Evolutionary conservation across 495 filamentous ascomycete genomes (phyloP).

Genomic region (Friedmanniomyces endolithicus): DNA sequence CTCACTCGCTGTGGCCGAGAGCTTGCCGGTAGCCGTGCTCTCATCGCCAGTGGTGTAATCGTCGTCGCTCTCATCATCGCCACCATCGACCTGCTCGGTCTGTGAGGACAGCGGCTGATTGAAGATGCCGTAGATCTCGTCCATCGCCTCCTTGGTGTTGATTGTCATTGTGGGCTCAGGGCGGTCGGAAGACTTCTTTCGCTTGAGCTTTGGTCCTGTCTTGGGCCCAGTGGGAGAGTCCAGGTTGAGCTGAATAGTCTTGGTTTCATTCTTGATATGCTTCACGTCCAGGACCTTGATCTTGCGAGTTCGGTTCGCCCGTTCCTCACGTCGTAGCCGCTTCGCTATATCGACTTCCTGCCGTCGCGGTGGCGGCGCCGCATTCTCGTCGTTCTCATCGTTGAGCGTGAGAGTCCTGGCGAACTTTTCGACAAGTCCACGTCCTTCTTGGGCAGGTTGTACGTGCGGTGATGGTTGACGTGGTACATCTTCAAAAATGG

Average conservation of each 20-base stretch:
- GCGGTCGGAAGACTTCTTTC: slow-evolving; percentile 49
- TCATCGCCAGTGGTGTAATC: slow-evolving; percentile 74
- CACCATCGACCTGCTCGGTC: slow-evolving; percentile 28
- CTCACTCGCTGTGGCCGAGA: slow-evolving; percentile 48
- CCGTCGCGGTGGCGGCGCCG: slow-evolving; percentile 20
- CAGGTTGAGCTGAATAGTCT: slow-evolving; percentile 75
- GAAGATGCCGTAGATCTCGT: slow-evolving; percentile 95
- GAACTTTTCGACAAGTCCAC: slow-evolving; percentile 13
- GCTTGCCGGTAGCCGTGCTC: slow-evolving; percentile 63
- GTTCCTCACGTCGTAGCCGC: slow-evolving; percentile 29
- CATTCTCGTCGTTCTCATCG: slow-evolving; percentile 31
- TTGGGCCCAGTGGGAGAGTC: slow-evolving; percentile 73
- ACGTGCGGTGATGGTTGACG: background rate
- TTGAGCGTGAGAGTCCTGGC: slow-evolving; percentile 18
- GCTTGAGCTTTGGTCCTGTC: slow-evolving; percentile 47
- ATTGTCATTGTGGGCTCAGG: slow-evolving; percentile 89
- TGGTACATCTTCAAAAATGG: slow-evolving; percentile 17
- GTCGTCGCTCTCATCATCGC: slow-evolving; percentile 47
- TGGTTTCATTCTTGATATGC: slow-evolving; percentile 18
- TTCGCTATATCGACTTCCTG: slow-evolving; percentile 24
- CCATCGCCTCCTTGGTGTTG: slow-evolving; percentile 85
- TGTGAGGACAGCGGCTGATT: slow-evolving; percentile 67
- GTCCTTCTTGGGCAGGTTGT: slow-evolving; percentile 1
- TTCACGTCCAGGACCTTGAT: slow-evolving; percentile 68
- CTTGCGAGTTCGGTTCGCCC: slow-evolving; percentile 40